phyloP scores from a whole-genome alignment of 768 basidiomycete species.

The Phaeolepiota aurea region DNA sequence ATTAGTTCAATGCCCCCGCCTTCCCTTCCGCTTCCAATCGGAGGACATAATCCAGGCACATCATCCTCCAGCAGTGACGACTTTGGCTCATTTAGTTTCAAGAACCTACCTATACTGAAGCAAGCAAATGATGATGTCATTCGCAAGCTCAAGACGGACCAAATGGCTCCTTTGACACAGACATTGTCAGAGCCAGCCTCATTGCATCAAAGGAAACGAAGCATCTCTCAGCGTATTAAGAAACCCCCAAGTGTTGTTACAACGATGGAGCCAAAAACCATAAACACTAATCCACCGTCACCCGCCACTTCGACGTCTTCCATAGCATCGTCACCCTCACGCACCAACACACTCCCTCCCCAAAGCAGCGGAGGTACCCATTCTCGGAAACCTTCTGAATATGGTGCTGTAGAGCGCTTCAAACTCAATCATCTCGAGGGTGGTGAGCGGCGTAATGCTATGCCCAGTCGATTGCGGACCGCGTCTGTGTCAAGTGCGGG shows the following conservation, averaged over 20 bases:
- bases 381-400: slow-evolving; percentile 83
- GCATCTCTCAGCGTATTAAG: slow-evolving; percentile 76
- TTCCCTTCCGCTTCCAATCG: slow-evolving; percentile 32
- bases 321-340: slow-evolving; percentile 82
- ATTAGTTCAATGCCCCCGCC: slow-evolving; percentile 33
- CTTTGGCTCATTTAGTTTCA: slow-evolving; percentile 97
- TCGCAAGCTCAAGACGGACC: slow-evolving; percentile 88
- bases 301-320: slow-evolving; percentile 90
- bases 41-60: slow-evolving; percentile 26
- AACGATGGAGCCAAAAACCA: slow-evolving; percentile 50
- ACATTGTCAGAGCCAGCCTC: slow-evolving; percentile 57
- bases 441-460: slow-evolving; percentile 69
- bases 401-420: slow-evolving; percentile 81
- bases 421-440: slow-evolving; percentile 76
- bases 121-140: slow-evolving; percentile 99
- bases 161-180: slow-evolving; percentile 71
- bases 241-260: slow-evolving; percentile 77
- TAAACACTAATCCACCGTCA: slow-evolving; percentile 76
- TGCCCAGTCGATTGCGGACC: slow-evolving; percentile 82
- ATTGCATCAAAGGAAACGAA: slow-evolving; percentile 61
- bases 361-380: slow-evolving; percentile 58
- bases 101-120: slow-evolving; percentile 92
- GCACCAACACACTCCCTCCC: slow-evolving; percentile 61
- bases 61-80: slow-evolving; percentile 66
- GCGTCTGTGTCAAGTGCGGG: slow-evolving; percentile 80